phyloP scores from a whole-genome alignment of 1,284 basidiomycete genomes.

The Singerocomus inundabilis region DNA sequence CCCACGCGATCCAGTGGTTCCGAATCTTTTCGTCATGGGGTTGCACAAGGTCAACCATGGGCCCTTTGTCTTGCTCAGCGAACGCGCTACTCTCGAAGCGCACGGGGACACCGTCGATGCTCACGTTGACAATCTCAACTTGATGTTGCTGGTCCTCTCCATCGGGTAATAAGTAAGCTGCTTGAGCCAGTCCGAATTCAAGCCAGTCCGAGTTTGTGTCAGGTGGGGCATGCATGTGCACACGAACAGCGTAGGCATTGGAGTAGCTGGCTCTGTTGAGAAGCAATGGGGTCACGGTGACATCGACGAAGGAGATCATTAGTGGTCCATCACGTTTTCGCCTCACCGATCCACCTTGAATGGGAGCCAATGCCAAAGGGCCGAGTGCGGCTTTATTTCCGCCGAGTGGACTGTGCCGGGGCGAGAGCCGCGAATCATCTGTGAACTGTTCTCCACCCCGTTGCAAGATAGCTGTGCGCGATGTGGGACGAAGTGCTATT shows the following conservation, averaged over 20 bases:
- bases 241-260: constrained; percentile 56
- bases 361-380: constrained; percentile 26
- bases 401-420: constrained; percentile 34
- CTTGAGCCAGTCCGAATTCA: constrained; percentile 70
- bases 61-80: constrained; percentile 37
- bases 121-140: constrained; percentile 57
- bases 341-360: constrained; percentile 19
- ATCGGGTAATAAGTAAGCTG: constrained; percentile 17
- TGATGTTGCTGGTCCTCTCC: constrained; percentile 34
- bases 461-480: constrained; percentile 28
- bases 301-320: constrained; percentile 60
- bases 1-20: constrained; percentile 64
- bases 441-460: constrained; percentile 25
- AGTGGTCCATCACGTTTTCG: constrained; percentile 53
- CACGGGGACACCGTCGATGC: constrained; percentile 63
- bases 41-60: constrained; percentile 38
- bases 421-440: constrained; percentile 28
- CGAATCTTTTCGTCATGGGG: constrained; percentile 47
- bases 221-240: constrained; percentile 54
- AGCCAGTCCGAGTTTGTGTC: constrained; percentile 63
- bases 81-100: constrained; percentile 50
- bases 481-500: constrained; percentile 48
- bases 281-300: constrained; percentile 52
- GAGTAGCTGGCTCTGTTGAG: constrained; percentile 32
- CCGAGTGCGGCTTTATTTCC: constrained; percentile 17